A percentile compares a stretch with the other conserved stretches of the same genome.
These are phyloP conservation scores for Sporothrix mexicana DNA, from an alignment of 2,329 filamentous ascomycete species.

Conservation along the genomic window DNA sequence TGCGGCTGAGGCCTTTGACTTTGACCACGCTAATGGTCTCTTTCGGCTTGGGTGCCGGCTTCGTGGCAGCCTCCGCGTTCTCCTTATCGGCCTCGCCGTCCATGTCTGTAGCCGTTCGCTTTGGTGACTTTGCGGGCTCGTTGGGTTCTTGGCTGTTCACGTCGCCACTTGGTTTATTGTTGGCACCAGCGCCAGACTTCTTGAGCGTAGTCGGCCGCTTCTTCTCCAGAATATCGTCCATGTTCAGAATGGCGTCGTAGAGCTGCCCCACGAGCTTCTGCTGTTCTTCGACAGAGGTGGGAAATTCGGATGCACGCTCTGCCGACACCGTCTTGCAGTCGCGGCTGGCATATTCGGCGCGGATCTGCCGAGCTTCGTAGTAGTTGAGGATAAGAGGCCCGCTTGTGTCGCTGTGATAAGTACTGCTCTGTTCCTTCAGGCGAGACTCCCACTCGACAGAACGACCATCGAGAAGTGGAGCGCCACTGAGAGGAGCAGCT, in stretches of 20 bases:
- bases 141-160: neutral
- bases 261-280: constrained; percentile 40
- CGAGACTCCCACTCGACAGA: constrained; percentile 30
- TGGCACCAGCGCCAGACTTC: neutral
- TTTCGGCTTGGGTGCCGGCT: constrained; percentile 16
- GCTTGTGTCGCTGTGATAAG: neutral
- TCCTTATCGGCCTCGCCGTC: neutral
- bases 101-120: neutral
- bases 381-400: constrained; percentile 33
- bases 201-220: constrained; percentile 29
- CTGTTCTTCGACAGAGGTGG: constrained; percentile 39
- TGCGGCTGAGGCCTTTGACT: constrained; percentile 36
- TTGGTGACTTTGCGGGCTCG: neutral
- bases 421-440: constrained; percentile 27
- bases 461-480: constrained; percentile 31
- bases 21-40: constrained; percentile 38
- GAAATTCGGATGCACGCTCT: constrained; percentile 32
- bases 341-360: constrained; percentile 36
- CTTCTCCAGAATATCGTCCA: constrained; percentile 36
- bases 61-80: neutral
- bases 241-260: constrained; percentile 41
- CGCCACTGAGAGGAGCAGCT: constrained; percentile 32
- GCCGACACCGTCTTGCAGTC: constrained; percentile 30
- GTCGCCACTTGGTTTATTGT: neutral
- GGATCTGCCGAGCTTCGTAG: constrained; percentile 32